Evolutionary conservation across 345 rosid species (phyloP).

Genomic region (Eucalyptus marginata): DNA sequence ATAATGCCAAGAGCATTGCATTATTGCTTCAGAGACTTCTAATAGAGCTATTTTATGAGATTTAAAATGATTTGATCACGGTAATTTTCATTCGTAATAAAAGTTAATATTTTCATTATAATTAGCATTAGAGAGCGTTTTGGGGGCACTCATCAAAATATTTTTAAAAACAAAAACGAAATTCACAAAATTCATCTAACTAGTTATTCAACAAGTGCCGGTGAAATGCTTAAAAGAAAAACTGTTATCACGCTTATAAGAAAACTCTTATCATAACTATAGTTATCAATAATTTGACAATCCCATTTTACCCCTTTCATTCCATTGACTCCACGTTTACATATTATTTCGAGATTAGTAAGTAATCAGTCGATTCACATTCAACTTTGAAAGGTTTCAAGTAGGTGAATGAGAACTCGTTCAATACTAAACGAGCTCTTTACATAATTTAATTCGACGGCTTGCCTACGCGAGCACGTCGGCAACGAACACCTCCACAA

Average conservation of each 20-base stretch:
- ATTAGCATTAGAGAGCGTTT: not conserved
- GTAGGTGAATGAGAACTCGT: not conserved
- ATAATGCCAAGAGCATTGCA: not conserved
- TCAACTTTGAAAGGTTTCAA: not conserved
- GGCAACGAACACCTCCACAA: not conserved
- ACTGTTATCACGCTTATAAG: too few relatives aligned
- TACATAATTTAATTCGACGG: not conserved
- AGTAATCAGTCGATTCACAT: not conserved
- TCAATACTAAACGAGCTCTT: not conserved
- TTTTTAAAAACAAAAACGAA: not conserved
- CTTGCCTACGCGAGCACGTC: not conserved
- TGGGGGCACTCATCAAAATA: not conserved
- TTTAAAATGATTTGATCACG: not conserved
- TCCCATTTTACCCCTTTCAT: not conserved
- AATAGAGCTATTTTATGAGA: not conserved
- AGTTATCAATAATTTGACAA: not conserved
- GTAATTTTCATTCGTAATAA: not conserved
- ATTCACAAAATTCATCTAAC: not conserved
- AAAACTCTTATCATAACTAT: not conserved
- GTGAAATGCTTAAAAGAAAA: not conserved
- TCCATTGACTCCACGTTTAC: not conserved
- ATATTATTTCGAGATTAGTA: not conserved
- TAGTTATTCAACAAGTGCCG: fast-evolving
- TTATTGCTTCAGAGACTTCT: too few relatives aligned
- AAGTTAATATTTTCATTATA: not conserved